Base-by-base conservation (phyloP, 129 eudicot species). In the Artemisia argyi region DNA sequence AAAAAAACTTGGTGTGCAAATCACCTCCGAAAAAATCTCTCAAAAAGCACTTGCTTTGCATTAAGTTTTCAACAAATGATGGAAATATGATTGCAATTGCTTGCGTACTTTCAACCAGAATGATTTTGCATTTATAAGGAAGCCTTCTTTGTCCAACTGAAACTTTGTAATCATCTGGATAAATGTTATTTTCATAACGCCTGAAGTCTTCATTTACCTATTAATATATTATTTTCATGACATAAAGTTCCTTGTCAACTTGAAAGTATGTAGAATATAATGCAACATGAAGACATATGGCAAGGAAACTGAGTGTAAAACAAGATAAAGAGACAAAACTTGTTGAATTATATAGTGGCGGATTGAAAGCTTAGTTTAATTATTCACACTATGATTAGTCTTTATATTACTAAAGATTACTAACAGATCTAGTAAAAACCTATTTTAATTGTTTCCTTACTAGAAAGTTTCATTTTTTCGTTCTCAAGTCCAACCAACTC, bases 281-380 rank as follows among this genome's bases (percentile, higher is more conserved):
- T 19, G 54, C 51, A 54, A 4, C 20, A 70, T 39, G 54, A 56
- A 70, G 65, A 55, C 75, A 71, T 19, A 5, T 55, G 74, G 53
- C 74, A 70, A 70, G 1, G 3, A 56, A 35, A 39, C 42, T 0
- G 11, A 11, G 20, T 55, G 13, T 70, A 55, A 70, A 39, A 18
- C 75, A 56, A 56, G 55, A 56, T 13, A 70, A 70, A 54, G 4
- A 16, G 39, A 12, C 65, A 71, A 59, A 71, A 71, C 16, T 13
- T 71, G 19, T 7, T 56, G 18, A 11, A 56, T 5, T 70, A 39
- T 71, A 18, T 55, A 18, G 42, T 70, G 13, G 39, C 17, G 56
- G 65, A 70, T 20, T 70, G 35, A 35, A 26, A 17, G 3, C 52
- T 56, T 70, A 39, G n/a, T 46, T 8, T 26, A 19, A 70, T 18